phyloP scores from a whole-genome alignment of 2,329 filamentous ascomycete species.

The Hypoxylon sp. region DNA sequence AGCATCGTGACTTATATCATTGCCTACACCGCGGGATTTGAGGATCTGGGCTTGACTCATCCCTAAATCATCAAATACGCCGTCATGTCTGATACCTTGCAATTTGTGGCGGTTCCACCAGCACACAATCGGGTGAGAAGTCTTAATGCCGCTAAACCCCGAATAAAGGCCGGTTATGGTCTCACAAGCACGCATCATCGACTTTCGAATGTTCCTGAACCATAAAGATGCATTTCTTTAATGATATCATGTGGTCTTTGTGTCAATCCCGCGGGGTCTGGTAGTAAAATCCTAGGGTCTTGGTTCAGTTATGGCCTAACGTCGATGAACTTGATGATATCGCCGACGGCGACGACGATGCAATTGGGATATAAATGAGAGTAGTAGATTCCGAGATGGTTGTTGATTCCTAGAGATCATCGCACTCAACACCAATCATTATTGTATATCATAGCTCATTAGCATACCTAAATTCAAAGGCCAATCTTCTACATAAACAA shows the following conservation, averaged over 20 bases:
- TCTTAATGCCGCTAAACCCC: constrained; percentile 24
- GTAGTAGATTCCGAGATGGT: not conserved
- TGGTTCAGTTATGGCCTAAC: constrained; percentile 26
- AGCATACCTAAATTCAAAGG: not conserved
- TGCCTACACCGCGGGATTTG: not conserved
- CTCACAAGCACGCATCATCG: not conserved
- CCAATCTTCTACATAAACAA: not conserved
- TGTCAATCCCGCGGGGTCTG: not conserved
- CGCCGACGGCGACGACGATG: constrained; percentile 16
- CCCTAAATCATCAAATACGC: not conserved
- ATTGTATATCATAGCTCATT: not conserved
- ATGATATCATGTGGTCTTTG: not conserved
- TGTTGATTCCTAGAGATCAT: not conserved
- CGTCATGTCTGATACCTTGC: not conserved
- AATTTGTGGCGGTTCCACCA: not conserved
- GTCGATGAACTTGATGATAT: constrained; percentile 26
- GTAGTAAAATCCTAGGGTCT: not conserved
- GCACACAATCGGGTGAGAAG: constrained; percentile 7
- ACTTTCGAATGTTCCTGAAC: not conserved
- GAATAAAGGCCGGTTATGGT: not conserved
- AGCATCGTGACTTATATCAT: not conserved
- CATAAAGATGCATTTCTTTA: not conserved
- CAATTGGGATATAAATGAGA: constrained; percentile 8
- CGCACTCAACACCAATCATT: not conserved
- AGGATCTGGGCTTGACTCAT: not conserved